Evolutionary conservation across 78 protist species (phyloP).

Genomic region (Chrysochromulina parva): DNA sequence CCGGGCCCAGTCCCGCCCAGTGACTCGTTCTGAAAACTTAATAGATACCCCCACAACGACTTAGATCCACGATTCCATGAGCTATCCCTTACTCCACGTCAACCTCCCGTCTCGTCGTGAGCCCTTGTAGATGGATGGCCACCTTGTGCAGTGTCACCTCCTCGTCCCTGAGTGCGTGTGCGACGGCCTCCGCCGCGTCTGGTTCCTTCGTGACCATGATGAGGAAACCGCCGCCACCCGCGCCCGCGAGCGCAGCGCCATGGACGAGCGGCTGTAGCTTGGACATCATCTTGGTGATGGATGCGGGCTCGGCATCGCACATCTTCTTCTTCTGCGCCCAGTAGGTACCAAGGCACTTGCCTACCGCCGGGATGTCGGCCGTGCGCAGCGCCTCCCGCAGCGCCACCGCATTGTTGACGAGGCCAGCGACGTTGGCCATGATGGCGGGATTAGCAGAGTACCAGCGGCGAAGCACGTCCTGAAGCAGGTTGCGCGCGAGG

Average conservation of each 20-base stretch:
- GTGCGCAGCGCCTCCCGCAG: slow-evolving; percentile 37
- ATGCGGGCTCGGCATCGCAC: slow-evolving; percentile 57
- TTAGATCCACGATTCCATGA: too few species aligned
- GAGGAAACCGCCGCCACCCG: slow-evolving; percentile 83
- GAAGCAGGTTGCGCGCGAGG: slow-evolving; percentile 66
- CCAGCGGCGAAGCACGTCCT: slow-evolving; percentile 69
- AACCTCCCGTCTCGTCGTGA: too few species aligned
- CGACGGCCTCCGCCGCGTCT: not conserved
- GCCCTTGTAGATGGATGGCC: not conserved
- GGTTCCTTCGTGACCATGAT: slow-evolving; percentile 38
- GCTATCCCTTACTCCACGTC: too few species aligned
- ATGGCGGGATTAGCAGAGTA: not conserved
- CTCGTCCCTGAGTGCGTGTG: not conserved
- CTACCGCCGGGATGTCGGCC: slow-evolving; percentile 49
- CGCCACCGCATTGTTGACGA: not conserved
- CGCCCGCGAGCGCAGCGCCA: slow-evolving; percentile 69
- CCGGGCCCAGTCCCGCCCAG: too few species aligned
- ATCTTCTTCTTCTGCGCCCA: slow-evolving; percentile 63
- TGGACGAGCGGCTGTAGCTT: not conserved
- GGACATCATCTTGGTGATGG: slow-evolving; percentile 17
- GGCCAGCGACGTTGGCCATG: not conserved
- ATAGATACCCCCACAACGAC: too few species aligned
- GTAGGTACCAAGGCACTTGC: slow-evolving; percentile 36
- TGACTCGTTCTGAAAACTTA: too few species aligned
- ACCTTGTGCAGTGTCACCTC: not conserved